phyloP scores from a whole-genome alignment of 1,139 yeast genomes.

The Sugiyamaella xylanicola region DNA sequence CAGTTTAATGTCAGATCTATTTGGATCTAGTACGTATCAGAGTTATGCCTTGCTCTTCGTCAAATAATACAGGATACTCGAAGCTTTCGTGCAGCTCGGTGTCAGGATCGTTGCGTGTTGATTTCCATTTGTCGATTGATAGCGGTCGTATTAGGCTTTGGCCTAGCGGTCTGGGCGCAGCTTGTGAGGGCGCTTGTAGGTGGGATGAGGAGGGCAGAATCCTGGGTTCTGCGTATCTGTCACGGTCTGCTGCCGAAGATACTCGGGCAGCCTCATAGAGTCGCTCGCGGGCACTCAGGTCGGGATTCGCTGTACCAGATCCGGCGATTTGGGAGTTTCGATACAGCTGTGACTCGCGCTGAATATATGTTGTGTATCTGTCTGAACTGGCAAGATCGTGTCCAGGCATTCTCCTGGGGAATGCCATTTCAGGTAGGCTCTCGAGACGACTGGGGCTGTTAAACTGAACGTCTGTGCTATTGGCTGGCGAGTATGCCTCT shows the following conservation, averaged over 20 bases:
- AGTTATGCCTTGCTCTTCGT: conserved; percentile 10
- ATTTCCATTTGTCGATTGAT: conserved; percentile 9
- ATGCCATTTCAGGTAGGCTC: conserved; percentile 5
- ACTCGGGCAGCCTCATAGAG: conserved; percentile 4
- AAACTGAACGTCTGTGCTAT: neutral
- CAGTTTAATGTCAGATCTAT: neutral
- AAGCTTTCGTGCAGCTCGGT: neutral
- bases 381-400: conserved; percentile 12
- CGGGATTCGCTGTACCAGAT: neutral
- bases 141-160: conserved; percentile 14
- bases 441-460: neutral
- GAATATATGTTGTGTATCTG: conserved; percentile 7
- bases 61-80: conserved; percentile 17
- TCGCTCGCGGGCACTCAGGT: conserved; percentile 4
- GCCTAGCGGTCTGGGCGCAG: conserved; percentile 5
- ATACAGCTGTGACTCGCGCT: neutral
- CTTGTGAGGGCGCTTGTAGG: neutral
- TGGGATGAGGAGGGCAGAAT: conserved; percentile 6
- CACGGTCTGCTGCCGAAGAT: neutral
- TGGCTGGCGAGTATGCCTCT: neutral
- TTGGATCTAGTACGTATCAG: conserved; percentile 9
- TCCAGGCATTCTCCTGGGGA: conserved; percentile 10
- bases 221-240: conserved; percentile 1
- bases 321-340: neutral
- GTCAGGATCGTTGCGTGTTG: neutral